Evolutionary conservation across 192 early-diverging fungal genomes (phyloP).

Genomic region (Pilaira anomala): DNA sequence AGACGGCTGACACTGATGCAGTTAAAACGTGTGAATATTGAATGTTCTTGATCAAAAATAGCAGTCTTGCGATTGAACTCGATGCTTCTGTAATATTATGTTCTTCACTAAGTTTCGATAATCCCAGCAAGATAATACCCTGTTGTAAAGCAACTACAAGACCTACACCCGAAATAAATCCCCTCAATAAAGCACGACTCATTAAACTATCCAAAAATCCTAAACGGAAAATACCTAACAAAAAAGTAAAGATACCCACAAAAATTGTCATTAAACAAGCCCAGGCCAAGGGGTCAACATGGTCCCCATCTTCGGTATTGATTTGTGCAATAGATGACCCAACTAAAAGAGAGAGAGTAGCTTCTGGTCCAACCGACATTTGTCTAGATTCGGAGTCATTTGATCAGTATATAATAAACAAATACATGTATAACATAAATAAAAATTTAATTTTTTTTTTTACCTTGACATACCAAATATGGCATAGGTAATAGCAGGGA

Average conservation of each 20-base stretch:
- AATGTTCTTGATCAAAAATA: conserved; percentile 65
- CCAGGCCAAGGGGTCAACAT: conserved; percentile 50
- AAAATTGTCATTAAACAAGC: conserved; percentile 77
- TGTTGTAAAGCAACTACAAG: conserved; percentile 91
- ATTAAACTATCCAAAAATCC: conserved; percentile 98
- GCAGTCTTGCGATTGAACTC: conserved; percentile 76
- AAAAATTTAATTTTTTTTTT: no score
- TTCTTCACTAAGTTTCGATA: conserved; percentile 39
- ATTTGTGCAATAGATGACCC: conserved; percentile 59
- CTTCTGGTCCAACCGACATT: conserved; percentile 93
- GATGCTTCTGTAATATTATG: conserved; percentile 58
- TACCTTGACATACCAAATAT: conserved; percentile 91
- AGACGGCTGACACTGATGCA: conserved; percentile 62
- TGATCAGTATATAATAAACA: neutral
- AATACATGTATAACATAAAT: neutral
- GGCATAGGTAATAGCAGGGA: conserved; percentile 81
- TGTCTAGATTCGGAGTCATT: conserved; percentile 50
- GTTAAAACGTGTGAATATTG: conserved; percentile 68
- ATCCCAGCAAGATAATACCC: conserved; percentile 70
- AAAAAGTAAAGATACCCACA: conserved; percentile 91
- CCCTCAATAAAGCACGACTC: conserved; percentile 87
- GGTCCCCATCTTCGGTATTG: conserved; percentile 41
- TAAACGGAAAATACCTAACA: conserved; percentile 91
- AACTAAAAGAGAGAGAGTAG: conserved; percentile 84
- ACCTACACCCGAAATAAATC: conserved; percentile 94